phyloP scores from a whole-genome alignment of 2,329 filamentous ascomycete genomes.

The Macrophomina tecta region DNA sequence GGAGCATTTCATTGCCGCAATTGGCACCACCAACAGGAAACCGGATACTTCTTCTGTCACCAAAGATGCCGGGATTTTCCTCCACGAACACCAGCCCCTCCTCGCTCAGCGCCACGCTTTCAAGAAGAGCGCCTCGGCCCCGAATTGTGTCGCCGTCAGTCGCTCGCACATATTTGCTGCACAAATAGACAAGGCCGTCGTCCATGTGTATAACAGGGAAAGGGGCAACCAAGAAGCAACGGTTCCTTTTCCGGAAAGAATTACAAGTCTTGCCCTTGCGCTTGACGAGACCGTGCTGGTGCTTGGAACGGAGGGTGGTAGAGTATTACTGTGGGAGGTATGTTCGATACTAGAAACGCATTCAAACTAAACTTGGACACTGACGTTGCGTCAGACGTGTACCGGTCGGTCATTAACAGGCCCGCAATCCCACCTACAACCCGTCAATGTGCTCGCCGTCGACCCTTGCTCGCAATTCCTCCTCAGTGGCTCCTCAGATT shows the following conservation, averaged over 20 bases:
- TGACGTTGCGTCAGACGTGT: conserved; percentile 60
- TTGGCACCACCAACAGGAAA: conserved; percentile 49
- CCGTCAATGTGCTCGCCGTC: conserved; percentile 75
- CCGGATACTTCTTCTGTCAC: conserved; percentile 56
- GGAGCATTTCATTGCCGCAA: conserved; percentile 58
- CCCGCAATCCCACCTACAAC: conserved; percentile 77
- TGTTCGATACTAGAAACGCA: conserved; percentile 35
- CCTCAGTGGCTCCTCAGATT: conserved; percentile 81
- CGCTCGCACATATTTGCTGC: conserved; percentile 87
- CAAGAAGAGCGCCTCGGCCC: conserved; percentile 88
- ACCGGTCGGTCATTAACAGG: conserved; percentile 80
- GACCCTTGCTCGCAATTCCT: conserved; percentile 74
- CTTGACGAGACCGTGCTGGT: conserved; percentile 72
- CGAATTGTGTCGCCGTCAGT: conserved; percentile 80
- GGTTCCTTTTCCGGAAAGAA: conserved; percentile 85
- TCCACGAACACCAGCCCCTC: conserved; percentile 80
- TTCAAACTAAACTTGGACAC: conserved; percentile 42
- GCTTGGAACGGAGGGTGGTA: conserved; percentile 82
- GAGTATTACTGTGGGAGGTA: conserved; percentile 93
- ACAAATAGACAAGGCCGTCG: conserved; percentile 86
- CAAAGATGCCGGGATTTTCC: conserved; percentile 86
- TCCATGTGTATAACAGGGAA: conserved; percentile 87
- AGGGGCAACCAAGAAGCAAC: conserved; percentile 87
- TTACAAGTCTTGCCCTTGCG: conserved; percentile 76
- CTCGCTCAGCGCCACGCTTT: conserved; percentile 76